phyloP scores from a whole-genome alignment of 768 basidiomycete genomes.

The Favolaschia claudopus region DNA sequence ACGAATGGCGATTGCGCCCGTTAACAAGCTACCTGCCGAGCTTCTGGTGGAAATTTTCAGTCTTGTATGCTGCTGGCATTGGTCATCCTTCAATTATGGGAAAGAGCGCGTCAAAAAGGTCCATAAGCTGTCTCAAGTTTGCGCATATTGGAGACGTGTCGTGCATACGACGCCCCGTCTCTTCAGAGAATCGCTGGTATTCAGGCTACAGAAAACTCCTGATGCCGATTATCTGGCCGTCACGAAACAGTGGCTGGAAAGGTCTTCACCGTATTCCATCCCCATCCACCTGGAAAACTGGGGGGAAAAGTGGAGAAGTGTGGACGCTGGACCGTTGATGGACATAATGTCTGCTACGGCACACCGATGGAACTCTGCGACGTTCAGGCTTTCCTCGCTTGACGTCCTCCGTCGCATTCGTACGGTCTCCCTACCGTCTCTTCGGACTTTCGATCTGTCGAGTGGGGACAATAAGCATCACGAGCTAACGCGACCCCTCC shows the following conservation, averaged over 20 bases:
- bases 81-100: not conserved
- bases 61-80: not conserved
- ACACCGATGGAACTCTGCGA: no score
- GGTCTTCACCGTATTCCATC: not conserved
- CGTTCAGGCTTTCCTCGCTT: no score
- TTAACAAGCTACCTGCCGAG: not conserved
- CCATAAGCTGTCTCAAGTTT: not conserved
- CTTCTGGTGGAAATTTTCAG: not conserved
- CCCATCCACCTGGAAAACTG: no score
- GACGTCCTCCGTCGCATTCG: no score
- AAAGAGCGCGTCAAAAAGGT: not conserved
- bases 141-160: constrained; percentile 6
- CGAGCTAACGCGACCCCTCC: no score
- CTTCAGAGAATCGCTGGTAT: not conserved
- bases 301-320: no score
- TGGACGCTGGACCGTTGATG: no score
- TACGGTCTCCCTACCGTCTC: no score
- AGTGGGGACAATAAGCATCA: no score
- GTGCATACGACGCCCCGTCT: not conserved
- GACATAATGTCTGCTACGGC: no score
- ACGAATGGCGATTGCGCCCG: not conserved
- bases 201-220: not conserved
- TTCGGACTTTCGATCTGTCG: no score
- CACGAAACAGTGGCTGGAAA: not conserved
- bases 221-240: not conserved